These are phyloP conservation scores for Leishmania gerbilli DNA, from an alignment of 208 protist genomes.

Conservation along the genomic window DNA sequence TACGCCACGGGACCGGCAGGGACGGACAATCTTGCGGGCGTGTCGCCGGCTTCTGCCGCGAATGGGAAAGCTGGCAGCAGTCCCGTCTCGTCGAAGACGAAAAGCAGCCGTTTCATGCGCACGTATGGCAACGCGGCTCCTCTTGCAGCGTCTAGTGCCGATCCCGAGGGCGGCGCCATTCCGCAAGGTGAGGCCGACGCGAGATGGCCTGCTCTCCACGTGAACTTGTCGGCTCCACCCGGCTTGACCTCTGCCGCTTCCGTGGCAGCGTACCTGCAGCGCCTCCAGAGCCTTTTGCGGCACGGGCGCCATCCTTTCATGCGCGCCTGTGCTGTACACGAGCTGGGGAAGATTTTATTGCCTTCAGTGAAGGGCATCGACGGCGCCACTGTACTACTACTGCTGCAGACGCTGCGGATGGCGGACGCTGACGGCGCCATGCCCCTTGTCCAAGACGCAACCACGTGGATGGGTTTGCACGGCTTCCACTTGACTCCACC, in stretches of 20 bases:
- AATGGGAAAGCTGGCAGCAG: not conserved
- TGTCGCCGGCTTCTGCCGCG: not conserved
- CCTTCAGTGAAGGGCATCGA: constrained; percentile 44
- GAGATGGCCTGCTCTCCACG: not conserved
- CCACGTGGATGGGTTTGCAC: constrained; percentile 42
- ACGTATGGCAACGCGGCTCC: not conserved
- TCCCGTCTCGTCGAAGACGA: not conserved
- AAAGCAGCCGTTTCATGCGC: constrained; percentile 6
- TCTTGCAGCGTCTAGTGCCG: not conserved
- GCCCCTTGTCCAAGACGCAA: constrained; percentile 44
- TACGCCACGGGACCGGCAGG: not conserved
- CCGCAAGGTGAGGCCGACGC: not conserved
- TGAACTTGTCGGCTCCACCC: not conserved
- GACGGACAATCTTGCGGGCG: not conserved
- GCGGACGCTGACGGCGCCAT: constrained; percentile 29
- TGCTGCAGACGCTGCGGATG: constrained; percentile 43
- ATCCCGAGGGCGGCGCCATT: not conserved
- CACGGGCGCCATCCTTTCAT: not conserved
- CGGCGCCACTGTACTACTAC: constrained; percentile 36
- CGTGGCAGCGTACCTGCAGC: constrained; percentile 16
- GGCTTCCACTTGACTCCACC: not conserved
- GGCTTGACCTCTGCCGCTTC: not conserved
- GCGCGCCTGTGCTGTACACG: not conserved
- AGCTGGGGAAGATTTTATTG: constrained; percentile 25
- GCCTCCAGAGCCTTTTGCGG: constrained; percentile 13